Conservation (phyloP, 768 basidiomycete species). For the Phaeolepiota aurea region DNA sequence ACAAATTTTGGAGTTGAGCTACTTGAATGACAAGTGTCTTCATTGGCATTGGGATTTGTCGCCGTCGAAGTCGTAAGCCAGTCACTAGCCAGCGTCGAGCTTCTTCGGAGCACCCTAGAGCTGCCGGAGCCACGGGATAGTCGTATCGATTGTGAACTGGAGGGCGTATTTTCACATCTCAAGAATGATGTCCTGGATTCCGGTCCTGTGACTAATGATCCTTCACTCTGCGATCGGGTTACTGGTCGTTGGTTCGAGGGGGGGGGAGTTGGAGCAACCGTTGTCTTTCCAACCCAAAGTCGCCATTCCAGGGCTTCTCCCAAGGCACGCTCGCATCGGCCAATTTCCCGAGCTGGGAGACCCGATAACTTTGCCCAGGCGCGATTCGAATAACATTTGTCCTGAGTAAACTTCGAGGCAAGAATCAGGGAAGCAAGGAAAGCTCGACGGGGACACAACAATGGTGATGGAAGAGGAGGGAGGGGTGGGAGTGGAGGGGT, state of each 20-base stretch:
- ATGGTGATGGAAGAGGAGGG: constrained; percentile 58
- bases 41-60: too few relatives aligned
- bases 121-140: too few relatives aligned
- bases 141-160: too few relatives aligned
- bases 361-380: constrained; percentile 96
- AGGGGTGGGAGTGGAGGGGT: constrained; percentile 14
- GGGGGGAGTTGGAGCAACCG: constrained; percentile 15
- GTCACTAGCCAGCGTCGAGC: too few relatives aligned
- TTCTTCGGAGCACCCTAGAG: too few relatives aligned
- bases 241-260: constrained; percentile 26
- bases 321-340: constrained; percentile 81
- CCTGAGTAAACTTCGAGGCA: constrained; percentile 89
- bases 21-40: too few relatives aligned
- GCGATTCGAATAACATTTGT: constrained; percentile 87
- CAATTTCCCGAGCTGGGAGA: constrained; percentile 76
- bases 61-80: too few relatives aligned
- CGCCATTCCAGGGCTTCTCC: constrained; percentile 84
- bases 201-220: constrained; percentile 15
- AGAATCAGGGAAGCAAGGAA: constrained; percentile 86
- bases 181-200: constrained; percentile 16
- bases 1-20: too few relatives aligned
- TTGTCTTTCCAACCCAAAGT: constrained; percentile 82
- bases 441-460: constrained; percentile 81
- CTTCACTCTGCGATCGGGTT: constrained; percentile 45
- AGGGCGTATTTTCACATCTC: too few relatives aligned